Base-by-base conservation (phyloP, 1,139 yeast species). In the Suhomyces bolitotheri region DNA sequence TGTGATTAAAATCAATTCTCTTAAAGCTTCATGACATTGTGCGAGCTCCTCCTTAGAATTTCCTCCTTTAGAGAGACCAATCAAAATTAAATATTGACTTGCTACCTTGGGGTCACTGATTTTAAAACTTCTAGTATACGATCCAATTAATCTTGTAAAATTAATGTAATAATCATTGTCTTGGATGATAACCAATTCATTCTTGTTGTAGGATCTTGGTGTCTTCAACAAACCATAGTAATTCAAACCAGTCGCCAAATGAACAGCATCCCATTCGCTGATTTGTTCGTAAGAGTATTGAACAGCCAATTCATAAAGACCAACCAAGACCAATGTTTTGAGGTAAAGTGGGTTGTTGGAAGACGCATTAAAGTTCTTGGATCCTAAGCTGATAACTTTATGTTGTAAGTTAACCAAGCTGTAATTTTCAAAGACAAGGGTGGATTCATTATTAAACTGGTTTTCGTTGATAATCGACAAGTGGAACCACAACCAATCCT, bases 401-500 rank as follows among this genome's bases (percentile, higher is more conserved):
- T 76, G 73, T 59, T 88, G 97, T 48, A 94, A 73, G 53, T 89
- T 95, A 22, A 60, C 61, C 45, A 92, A 68, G 1, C 82, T 73
- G 58, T 88, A 92, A 44, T 76, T 75, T 50, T 87, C 96, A 55
- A 78, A 82, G 7, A 79, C 68, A 30, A 83, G 75, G 39, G 70
- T 75, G 15, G 67, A 58, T 10, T 61, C 61, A 19, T 58, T 51
- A 25, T 46, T 48, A 29, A 54, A 55, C 25, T 59, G 60, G 33
- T 66, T 71, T 49, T 85, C 94, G 41, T 82, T 78, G 12, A 85
- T 78, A 21, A 90, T 70, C 53, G 82, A 76, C 39, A 92, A 72
- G 60, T 92, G 97, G 56, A 86, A 78, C 99, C 98, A 92, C 36
- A 90, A 62, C 98, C 98, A 92, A 61, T 92, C 98, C 58, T 92